Evolutionary conservation across 164 flowering plant species (phyloP).

Genomic region (Vitis cinerea): DNA sequence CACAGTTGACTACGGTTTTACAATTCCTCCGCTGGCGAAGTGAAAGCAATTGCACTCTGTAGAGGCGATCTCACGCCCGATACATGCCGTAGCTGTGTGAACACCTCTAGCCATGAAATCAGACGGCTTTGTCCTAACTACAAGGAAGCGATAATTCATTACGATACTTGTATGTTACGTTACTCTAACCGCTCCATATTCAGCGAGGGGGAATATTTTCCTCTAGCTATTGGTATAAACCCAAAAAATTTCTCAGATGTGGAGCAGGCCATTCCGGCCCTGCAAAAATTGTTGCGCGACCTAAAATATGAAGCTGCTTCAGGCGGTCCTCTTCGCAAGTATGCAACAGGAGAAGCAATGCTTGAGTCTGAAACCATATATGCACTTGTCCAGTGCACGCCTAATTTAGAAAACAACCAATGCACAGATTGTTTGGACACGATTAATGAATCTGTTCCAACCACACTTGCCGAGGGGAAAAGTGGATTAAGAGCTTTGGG

Average conservation of each 20-base stretch:
- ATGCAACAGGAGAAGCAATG: not conserved
- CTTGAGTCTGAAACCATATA: not conserved
- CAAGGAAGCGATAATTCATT: not conserved
- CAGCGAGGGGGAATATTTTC: too few relatives aligned
- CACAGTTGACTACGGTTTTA: not conserved
- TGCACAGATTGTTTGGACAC: constrained; percentile 9
- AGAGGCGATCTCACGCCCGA: not conserved
- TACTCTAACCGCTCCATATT: not conserved
- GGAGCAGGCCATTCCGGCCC: too few relatives aligned
- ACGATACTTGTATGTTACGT: not conserved
- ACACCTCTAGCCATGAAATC: not conserved
- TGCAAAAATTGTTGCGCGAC: not conserved
- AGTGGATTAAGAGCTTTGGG: not conserved
- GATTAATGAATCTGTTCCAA: too few relatives aligned
- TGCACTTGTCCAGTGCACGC: constrained; percentile 18
- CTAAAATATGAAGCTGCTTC: not conserved
- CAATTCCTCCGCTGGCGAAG: not conserved
- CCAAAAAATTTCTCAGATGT: too few relatives aligned
- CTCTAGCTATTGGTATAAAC: not conserved
- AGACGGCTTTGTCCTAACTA: not conserved
- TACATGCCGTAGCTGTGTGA: not conserved
- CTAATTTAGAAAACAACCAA: constrained; percentile 5
- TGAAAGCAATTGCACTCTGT: not conserved
- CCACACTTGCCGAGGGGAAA: too few relatives aligned
- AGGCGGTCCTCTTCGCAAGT: constrained; percentile 12